Percentiles rank a stretch among this genome's conserved stretches.
These are phyloP conservation scores for Alnus glutinosa DNA, from an alignment of 306 rosid species.

Conservation along the genomic window DNA sequence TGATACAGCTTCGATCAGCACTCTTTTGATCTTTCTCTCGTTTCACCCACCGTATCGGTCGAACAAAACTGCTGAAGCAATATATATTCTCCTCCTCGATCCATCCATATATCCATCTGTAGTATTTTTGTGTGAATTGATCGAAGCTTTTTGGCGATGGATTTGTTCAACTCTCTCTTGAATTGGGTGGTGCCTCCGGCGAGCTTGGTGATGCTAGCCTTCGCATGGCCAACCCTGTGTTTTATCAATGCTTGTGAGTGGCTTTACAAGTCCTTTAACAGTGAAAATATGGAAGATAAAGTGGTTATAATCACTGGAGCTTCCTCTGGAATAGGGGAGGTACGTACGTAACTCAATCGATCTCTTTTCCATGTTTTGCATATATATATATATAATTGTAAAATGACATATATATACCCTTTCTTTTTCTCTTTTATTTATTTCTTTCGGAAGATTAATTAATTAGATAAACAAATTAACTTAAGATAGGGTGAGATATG, in stretches of 20 bases:
- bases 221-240: constrained; percentile 81
- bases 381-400: background rate
- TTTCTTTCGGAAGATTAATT: no score
- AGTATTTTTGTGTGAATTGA: background rate
- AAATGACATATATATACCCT: no score
- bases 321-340: constrained; percentile 95
- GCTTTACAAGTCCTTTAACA: constrained; percentile 44
- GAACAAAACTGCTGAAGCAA: no score
- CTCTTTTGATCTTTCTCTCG: no score
- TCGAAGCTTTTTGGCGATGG: constrained; percentile 30
- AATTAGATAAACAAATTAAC: no score
- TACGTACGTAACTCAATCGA: background rate
- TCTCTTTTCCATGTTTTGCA: background rate
- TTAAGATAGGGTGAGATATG: no score
- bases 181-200: constrained; percentile 76
- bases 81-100: no score
- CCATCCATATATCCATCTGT: no score
- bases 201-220: constrained; percentile 63
- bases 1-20: background rate
- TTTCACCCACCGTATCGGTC: no score
- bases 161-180: constrained; percentile 51
- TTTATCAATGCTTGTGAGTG: constrained; percentile 72
- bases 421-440: no score
- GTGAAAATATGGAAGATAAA: constrained; percentile 60
- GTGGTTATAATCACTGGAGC: constrained; percentile 93